Evolutionary conservation across 352 stramenopile genomes (phyloP).

Genomic region (Phytophthora rubi): DNA sequence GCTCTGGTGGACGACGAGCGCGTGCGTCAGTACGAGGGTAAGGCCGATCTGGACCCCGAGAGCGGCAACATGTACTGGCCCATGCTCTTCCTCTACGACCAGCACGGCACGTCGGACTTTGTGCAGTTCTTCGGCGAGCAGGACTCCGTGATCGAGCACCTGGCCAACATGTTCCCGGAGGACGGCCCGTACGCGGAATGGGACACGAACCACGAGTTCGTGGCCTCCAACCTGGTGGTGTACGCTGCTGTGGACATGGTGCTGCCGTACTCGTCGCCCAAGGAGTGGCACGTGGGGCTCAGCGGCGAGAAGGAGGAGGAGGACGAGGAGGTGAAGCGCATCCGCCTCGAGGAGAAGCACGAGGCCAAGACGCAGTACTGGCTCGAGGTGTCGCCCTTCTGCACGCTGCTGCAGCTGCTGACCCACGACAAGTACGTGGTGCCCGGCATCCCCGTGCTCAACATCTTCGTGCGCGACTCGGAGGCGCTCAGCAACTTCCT

Average conservation of each 20-base stretch:
- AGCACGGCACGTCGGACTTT: slow-evolving; percentile 88
- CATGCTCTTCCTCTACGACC: slow-evolving; percentile 85
- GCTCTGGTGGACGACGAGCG: slow-evolving; percentile 83
- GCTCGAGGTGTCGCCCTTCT: slow-evolving; percentile 85
- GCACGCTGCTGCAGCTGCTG: slow-evolving; percentile 74
- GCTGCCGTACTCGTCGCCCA: slow-evolving; percentile 58
- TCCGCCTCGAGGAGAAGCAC: slow-evolving; percentile 74
- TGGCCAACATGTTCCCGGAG: slow-evolving; percentile 91
- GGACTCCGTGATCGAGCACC: slow-evolving; percentile 82
- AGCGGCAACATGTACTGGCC: slow-evolving; percentile 78
- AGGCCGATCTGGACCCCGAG: slow-evolving; percentile 73
- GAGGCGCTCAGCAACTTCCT: slow-evolving; percentile 69
- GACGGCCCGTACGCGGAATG: slow-evolving; percentile 85
- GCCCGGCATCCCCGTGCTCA: slow-evolving; percentile 82
- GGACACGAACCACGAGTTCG: slow-evolving; percentile 75
- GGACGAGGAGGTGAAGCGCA: slow-evolving; percentile 61
- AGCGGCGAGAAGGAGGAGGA: slow-evolving; percentile 77
- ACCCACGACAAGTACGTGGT: slow-evolving; percentile 83
- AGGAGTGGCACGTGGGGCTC: slow-evolving; percentile 85
- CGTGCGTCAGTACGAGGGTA: slow-evolving; percentile 84
- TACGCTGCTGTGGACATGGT: slow-evolving; percentile 80
- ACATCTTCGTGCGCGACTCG: slow-evolving; percentile 83
- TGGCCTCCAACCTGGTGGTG: slow-evolving; percentile 77
- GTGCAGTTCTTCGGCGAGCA: slow-evolving; percentile 83
- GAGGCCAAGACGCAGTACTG: slow-evolving; percentile 80